A percentile compares a stretch with the other conserved stretches of the same genome.
Conservation (phyloP, 257 asterid genomes). For the Mitragyna speciosa region DNA sequence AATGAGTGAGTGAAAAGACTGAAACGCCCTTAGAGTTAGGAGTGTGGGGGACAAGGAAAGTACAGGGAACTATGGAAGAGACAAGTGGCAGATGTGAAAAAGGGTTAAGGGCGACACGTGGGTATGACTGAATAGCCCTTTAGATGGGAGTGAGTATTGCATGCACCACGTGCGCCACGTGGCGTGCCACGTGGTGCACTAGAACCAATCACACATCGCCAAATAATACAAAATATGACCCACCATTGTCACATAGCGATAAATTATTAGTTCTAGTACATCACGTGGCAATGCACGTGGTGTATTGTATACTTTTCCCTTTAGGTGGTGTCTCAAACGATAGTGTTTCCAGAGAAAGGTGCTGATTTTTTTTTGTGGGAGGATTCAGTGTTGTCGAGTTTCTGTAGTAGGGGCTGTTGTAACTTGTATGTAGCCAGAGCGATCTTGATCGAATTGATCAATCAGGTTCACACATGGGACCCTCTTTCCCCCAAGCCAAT, state of each 20-base stretch:
- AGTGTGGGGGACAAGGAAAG: constrained; percentile 23
- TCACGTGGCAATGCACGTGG: no score
- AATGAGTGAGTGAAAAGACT: constrained; percentile 33
- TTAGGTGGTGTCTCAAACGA: constrained; percentile 41
- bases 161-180: no score
- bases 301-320: no score
- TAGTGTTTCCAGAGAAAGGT: constrained; percentile 28
- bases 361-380: constrained; percentile 4
- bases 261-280: no score
- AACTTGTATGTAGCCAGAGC: no score
- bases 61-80: constrained; percentile 25
- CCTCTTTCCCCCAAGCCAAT: neutral
- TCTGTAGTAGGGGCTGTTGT: neutral
- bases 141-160: no score
- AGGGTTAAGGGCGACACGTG: constrained; percentile 58
- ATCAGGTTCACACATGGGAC: neutral
- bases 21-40: constrained; percentile 25
- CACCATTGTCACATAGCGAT: no score
- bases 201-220: no score
- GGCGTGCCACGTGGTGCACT: no score
- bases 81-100: constrained; percentile 61
- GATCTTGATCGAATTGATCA: no score
- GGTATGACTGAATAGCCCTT: constrained; percentile 51
- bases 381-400: neutral
- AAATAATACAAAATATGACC: no score